Evolutionary conservation across 805 yeast genomes (phyloP), one percentile per base, ranked within the genome.

Genomic region (Kuraishia ogatae): DNA sequence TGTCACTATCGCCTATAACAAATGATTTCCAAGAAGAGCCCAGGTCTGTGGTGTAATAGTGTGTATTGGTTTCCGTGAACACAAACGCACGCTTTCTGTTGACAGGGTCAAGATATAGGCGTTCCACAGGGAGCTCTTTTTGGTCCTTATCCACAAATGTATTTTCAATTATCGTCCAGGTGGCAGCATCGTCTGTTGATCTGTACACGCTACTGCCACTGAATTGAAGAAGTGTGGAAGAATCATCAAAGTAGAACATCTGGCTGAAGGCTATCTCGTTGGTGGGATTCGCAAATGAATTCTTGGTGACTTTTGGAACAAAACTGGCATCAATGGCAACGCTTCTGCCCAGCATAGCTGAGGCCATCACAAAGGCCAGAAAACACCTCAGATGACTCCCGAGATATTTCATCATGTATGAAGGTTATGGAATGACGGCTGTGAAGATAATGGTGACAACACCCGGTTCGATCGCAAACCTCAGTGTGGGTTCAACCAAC

Each of bases 161-260:
- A 66, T 2, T 80, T 71, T 49, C 68, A 62, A 15, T 61, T 71
- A 7, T 57, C 46, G 1, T 54, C 71, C 82, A 83, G 1, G 66
- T 57, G 2, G 55, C 64, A 20, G 83, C 84, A 49, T 74, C 78
- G 60, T 84, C 79, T 24, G 59, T 64, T 5, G 86, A 81, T 2
- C 73, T 60, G 63, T 71, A 75, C 15, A 81, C 53, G 39, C 62
- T 62, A 4, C 69, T 69, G 15, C 63, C 54, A 13, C 28, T 53
- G 54, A 66, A 67, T 53, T 61, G 69, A 48, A 62, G 57, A 26
- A 60, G 55, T 55, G 29, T 21, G 61, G 48, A 23, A 63, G 54
- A 46, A 46, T 46, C 54, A 22, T 52, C 54, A 47, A 47, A 46
- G 35, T 48, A 39, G n/a, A 47, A 26, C 4, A 28, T 5, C 23